A percentile compares a stretch with the other conserved stretches of the same genome.
Evolutionary conservation across 1,284 basidiomycete genomes (phyloP).

Genomic region (Melampsora abietis-canadensis): DNA sequence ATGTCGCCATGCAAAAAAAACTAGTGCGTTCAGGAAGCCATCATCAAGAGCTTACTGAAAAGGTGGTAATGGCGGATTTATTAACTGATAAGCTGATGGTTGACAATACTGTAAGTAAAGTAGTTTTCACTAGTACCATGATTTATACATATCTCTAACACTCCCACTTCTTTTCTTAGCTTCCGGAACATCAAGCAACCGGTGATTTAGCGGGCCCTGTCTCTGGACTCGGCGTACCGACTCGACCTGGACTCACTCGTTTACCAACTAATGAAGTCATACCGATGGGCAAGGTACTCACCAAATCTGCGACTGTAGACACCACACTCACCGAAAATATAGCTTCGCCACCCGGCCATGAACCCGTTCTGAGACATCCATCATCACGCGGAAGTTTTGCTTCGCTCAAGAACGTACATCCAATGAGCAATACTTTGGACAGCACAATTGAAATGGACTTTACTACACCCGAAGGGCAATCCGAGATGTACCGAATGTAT

Average conservation of each 20-base stretch:
- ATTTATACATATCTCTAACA: not conserved
- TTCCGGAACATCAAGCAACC: constrained; percentile 37
- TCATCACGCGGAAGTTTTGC: constrained; percentile 6
- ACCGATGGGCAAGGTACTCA: constrained; percentile 23
- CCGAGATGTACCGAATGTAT: constrained; percentile 13
- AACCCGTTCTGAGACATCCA: constrained; percentile 6
- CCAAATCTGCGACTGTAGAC: constrained; percentile 11
- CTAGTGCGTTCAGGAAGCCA: constrained; percentile 14
- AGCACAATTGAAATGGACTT: constrained; percentile 36
- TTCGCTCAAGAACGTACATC: constrained; percentile 16
- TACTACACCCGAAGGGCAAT: constrained; percentile 36
- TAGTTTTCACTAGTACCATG: not conserved
- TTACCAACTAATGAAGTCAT: constrained; percentile 8
- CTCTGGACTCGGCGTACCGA: constrained; percentile 20
- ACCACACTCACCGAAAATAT: constrained; percentile 33
- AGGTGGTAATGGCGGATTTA: constrained; percentile 27
- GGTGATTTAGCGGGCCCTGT: constrained; percentile 29
- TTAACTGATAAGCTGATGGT: constrained; percentile 26
- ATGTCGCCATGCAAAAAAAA: constrained; percentile 15
- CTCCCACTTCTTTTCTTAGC: not conserved
- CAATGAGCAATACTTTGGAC: constrained; percentile 40
- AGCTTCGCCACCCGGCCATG: constrained; percentile 26
- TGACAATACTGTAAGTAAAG: constrained; percentile 35
- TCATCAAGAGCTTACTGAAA: constrained; percentile 13
- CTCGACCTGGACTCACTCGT: not conserved